A percentile compares a stretch with the other conserved stretches of the same genome.
phyloP scores from a whole-genome alignment of 768 basidiomycete genomes.

The Lentinula detonsa region DNA sequence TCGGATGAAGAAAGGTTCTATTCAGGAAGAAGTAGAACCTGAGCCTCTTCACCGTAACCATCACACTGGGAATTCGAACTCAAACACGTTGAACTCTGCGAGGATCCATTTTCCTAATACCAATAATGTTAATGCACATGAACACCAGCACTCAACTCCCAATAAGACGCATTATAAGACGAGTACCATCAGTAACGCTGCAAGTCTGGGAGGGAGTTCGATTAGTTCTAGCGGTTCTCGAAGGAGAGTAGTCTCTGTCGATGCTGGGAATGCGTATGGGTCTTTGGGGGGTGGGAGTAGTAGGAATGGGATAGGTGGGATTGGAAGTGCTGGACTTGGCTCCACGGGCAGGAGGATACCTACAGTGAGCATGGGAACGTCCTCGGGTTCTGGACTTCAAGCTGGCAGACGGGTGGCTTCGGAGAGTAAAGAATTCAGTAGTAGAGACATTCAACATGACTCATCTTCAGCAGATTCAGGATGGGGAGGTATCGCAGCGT shows the following conservation, averaged over 20 bases:
- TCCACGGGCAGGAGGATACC: neutral
- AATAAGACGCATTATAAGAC: too few relatives aligned
- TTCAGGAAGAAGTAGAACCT: too few relatives aligned
- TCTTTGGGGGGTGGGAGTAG: neutral
- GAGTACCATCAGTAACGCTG: too few relatives aligned
- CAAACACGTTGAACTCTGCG: too few relatives aligned
- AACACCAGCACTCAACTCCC: too few relatives aligned
- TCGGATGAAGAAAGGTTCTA: too few relatives aligned
- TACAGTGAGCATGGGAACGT: neutral
- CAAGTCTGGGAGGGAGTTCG: too few relatives aligned
- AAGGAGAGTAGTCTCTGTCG: conserved; percentile 4
- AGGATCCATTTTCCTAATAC: too few relatives aligned
- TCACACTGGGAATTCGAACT: too few relatives aligned
- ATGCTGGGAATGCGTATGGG: neutral
- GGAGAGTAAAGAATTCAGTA: neutral
- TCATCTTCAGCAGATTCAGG: neutral
- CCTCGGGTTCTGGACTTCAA: neutral
- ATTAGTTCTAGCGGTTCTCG: neutral
- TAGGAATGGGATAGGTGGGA: neutral
- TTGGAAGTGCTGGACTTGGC: neutral
- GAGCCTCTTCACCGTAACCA: too few relatives aligned
- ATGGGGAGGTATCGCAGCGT: neutral
- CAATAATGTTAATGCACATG: too few relatives aligned
- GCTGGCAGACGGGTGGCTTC: neutral
- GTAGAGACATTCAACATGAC: neutral